Evolutionary conservation across 768 basidiomycete species (phyloP), one percentile per base, ranked within the genome.

Genomic region (Neoboletus subvelutipes): DNA sequence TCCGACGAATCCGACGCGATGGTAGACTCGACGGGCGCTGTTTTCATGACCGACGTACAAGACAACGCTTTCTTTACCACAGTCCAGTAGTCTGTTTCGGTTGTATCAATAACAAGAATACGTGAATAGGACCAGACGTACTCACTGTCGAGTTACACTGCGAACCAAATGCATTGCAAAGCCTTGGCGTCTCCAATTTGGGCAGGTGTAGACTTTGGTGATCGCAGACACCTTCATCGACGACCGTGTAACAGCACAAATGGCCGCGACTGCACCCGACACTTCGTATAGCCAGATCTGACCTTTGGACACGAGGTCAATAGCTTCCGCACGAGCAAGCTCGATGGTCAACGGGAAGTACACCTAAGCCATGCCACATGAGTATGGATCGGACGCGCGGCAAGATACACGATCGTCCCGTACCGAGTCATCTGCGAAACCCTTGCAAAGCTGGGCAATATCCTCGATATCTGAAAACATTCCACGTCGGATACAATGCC

Each of bases 191-290:
- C 82, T 68, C 74, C 75, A 81, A 26, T 64, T 62, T 0, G 75
- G 73, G 33, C 76, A 74, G 20, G 83, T 85, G 64, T 79, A 82
- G 1, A 84, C 83, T 66, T 84, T 85, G 9, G 83, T 82, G 60
- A 84, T 82, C 3, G 80, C 81, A 15, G 80, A 77, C 24, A 83
- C 79, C 12, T 70, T 72, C 54, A 73, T 66, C 13, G 79, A 80
- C 50, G 74, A 74, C n/a, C 83, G 78, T n/a, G 83, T 80, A 22
- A 79, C 81, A 17, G 83, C 83, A 45, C 82, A 83, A 41, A 85
- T 77, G 20, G 77, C 79, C 5, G 81, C 74, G 49, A 80, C 67
- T 49, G 75, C 70, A 2, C 72, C 71, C 12, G 66, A 56, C 20
- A 73, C 72, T 50, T 80, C 80, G 64, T 80, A 81, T 26, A 85